Evolutionary conservation across 805 yeast species (phyloP), one percentile per base, ranked within the genome.

Genomic region (Wickerhamiella cacticola): DNA sequence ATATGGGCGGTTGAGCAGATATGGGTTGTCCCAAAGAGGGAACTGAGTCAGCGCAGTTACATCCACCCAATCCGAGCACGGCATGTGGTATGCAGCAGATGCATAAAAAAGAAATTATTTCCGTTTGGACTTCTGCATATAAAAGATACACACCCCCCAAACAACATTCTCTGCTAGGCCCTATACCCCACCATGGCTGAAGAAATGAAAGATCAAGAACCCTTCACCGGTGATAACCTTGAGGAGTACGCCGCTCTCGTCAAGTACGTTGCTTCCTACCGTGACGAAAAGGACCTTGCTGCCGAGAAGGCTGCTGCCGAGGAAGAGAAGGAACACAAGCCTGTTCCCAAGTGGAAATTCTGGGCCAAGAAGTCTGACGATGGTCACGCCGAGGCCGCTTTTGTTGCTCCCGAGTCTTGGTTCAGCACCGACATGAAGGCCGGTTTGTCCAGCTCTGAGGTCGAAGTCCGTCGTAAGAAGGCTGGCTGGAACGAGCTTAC

Each of bases 401-500:
- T 61, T 53, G 49, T 48, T 28, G 83, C 82, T 49, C 94, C 94
- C 47, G 94, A 85, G 56, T 86, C 82, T 61, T 71, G 84, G 66
- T 70, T 84, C 61, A 76, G 80, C 66, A 85, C 94, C 53, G 85
- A 81, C 70, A 83, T 88, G 52, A 66, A 77, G 58, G 65, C 68
- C 59, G 95, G 95, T 79, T 74, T 85, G 63, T 65, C 80, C 52
- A 68, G 76, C 52, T 85, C 78, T 48, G 95, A 85, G 68, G 89
- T 82, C 53, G 59, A 69, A 66, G 75, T 70, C 69, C 82, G 95
- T 76, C 79, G 94, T 73, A 83, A 82, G 85, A 82, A 79, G 78
- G 83, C 70, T 62, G 95, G 95, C 74, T 70, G 72, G 59, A 85
- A 85, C 69, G 92, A 85, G 72, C 81, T 85, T 81, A 77, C 83